phyloP scores from a whole-genome alignment of 306 rosid genomes.

The Echinosophora koreensis region DNA sequence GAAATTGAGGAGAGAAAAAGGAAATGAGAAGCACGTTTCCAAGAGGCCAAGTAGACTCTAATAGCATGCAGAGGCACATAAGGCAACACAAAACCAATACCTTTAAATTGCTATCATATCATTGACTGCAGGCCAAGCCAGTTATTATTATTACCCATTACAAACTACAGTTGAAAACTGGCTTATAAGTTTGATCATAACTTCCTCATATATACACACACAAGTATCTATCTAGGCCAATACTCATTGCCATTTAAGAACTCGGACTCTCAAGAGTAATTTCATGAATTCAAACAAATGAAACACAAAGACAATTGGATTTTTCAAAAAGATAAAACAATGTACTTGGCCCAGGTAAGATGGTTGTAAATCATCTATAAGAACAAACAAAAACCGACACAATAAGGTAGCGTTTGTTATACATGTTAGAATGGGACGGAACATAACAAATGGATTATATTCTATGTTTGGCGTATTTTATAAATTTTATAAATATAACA shows the following conservation, averaged over 20 bases:
- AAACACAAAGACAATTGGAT: not conserved
- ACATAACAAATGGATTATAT: too few species aligned
- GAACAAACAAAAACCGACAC: slow-evolving; percentile 20
- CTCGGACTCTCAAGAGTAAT: not conserved
- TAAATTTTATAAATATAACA: too few species aligned
- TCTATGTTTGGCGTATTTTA: too few species aligned
- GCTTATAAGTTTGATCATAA: slow-evolving; percentile 22
- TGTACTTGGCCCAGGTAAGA: not conserved
- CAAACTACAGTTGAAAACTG: slow-evolving; percentile 33
- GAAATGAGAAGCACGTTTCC: not conserved
- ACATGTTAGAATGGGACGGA: too few species aligned
- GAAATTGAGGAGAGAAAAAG: not conserved
- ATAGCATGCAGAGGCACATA: slow-evolving; percentile 27
- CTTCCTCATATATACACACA: not conserved
- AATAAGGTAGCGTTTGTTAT: not conserved
- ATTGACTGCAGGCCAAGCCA: slow-evolving; percentile 33
- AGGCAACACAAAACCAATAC: slow-evolving; percentile 32
- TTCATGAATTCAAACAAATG: slow-evolving; percentile 28
- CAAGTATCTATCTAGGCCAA: slow-evolving; percentile 20
- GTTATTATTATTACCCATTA: not conserved
- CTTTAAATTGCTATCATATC: not conserved
- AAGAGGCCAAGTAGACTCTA: slow-evolving; percentile 21
- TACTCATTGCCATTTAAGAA: slow-evolving; percentile 33
- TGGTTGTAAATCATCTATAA: not conserved
- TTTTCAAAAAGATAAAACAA: slow-evolving; percentile 19